phyloP scores from a whole-genome alignment of 2,329 filamentous ascomycete genomes.

The Talaromyces sp. region DNA sequence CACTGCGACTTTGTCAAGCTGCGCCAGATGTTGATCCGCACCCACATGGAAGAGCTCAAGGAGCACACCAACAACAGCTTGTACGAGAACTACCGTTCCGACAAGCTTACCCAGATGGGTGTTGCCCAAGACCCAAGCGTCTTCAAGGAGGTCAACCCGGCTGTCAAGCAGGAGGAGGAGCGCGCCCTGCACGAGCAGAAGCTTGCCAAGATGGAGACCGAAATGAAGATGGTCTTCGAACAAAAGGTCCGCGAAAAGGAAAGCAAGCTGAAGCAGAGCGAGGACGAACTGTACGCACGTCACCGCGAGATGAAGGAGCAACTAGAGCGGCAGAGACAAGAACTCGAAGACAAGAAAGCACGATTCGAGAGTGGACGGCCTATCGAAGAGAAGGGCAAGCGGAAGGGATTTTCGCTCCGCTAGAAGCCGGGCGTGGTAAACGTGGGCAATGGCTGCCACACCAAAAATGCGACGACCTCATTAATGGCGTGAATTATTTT shows the following conservation, averaged over 20 bases:
- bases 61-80: slow-evolving; percentile 98
- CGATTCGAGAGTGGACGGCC: slow-evolving; percentile 92
- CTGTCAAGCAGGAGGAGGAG: slow-evolving; percentile 99
- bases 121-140: slow-evolving; percentile 97
- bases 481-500: slow-evolving; percentile 12
- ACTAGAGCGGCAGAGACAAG: slow-evolving; percentile 85
- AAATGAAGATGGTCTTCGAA: slow-evolving; percentile 99
- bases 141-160: slow-evolving; percentile 99
- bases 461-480: slow-evolving; percentile 9
- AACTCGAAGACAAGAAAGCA: slow-evolving; percentile 97
- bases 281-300: slow-evolving; percentile 95
- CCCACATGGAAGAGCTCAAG: slow-evolving; percentile 99
- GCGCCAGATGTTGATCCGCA: slow-evolving; percentile 98
- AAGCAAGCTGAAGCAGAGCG: slow-evolving; percentile 98
- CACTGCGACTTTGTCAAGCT: slow-evolving; percentile 99
- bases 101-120: slow-evolving; percentile 98
- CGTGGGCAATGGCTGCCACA: slow-evolving; percentile 8
- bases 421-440: slow-evolving; percentile 43
- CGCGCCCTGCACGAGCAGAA: slow-evolving; percentile 97
- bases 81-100: slow-evolving; percentile 99
- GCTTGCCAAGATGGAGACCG: slow-evolving; percentile 99
- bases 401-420: slow-evolving; percentile 98
- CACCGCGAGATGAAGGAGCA: slow-evolving; percentile 99
- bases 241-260: slow-evolving; percentile 99
- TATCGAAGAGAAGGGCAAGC: slow-evolving; percentile 95